Evolutionary conservation across 1,284 basidiomycete genomes (phyloP).

Genomic region (Ganoderma meredithae): DNA sequence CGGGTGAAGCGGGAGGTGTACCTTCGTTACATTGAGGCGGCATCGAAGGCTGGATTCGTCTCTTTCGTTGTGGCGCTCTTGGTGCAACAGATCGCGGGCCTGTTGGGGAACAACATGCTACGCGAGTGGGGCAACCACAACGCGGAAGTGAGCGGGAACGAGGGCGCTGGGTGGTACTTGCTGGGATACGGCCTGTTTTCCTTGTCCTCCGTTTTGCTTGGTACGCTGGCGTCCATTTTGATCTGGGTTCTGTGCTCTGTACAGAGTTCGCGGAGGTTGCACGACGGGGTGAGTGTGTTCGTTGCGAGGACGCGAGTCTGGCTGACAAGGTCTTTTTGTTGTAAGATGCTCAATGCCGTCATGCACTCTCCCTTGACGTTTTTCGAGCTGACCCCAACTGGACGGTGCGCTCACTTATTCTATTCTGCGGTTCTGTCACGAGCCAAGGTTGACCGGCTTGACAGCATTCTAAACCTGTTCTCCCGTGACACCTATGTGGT

Average conservation of each 20-base stretch:
- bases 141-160: constrained; percentile 62
- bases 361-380: constrained; percentile 87
- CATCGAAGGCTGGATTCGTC: constrained; percentile 75
- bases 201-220: constrained; percentile 58
- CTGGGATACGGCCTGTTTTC: constrained; percentile 70
- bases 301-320: neutral
- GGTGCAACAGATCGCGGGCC: constrained; percentile 59
- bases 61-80: constrained; percentile 70
- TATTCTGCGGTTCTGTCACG: neutral
- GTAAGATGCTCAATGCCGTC: constrained; percentile 78
- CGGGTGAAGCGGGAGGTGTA: constrained; percentile 85
- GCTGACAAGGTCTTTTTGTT: constrained; percentile 15
- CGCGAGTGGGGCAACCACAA: constrained; percentile 87
- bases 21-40: constrained; percentile 79
- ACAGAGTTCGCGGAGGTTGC: constrained; percentile 76
- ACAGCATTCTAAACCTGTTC: constrained; percentile 86
- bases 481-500: constrained; percentile 94
- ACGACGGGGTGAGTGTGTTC: constrained; percentile 67
- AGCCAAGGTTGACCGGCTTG: neutral
- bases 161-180: constrained; percentile 65
- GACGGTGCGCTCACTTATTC: constrained; percentile 57
- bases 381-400: constrained; percentile 87
- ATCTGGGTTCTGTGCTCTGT: constrained; percentile 86
- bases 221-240: constrained; percentile 62
- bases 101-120: constrained; percentile 74